phyloP scores from a whole-genome alignment of 2,329 filamentous ascomycete species.

The Niveomyces coronatus region DNA sequence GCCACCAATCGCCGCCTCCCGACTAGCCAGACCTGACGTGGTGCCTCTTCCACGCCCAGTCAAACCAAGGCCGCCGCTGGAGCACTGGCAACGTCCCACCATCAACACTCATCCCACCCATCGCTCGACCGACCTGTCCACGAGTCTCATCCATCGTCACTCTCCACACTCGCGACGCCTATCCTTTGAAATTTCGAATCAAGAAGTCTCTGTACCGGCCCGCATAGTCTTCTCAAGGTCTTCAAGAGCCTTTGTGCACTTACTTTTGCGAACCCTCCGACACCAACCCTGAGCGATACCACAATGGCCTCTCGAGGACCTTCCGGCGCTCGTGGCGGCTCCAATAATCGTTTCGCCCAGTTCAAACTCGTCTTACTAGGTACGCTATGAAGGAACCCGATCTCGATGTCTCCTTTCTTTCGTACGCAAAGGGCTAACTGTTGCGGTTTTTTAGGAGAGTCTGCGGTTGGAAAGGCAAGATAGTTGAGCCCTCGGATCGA shows the following conservation, averaged over 20 bases:
- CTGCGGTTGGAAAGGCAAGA: conserved; percentile 83
- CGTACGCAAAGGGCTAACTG: conserved; percentile 25
- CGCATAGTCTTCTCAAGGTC: not conserved
- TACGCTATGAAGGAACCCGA: conserved; percentile 37
- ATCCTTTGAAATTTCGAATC: not conserved
- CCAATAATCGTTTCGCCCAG: conserved; percentile 87
- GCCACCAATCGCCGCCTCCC: conserved; percentile 8
- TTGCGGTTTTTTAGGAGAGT: conserved; percentile 63
- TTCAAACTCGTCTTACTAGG: conserved; percentile 97
- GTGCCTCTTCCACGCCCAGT: conserved; percentile 5
- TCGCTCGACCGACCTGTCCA: not conserved
- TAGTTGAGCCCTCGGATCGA: not conserved
- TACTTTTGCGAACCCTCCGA: conserved; percentile 13
- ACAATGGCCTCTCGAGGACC: conserved; percentile 78
- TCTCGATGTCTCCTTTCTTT: not conserved
- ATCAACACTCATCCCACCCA: conserved; percentile 4
- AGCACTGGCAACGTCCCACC: conserved; percentile 6
- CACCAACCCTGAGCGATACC: conserved; percentile 17
- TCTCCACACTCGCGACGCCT: not conserved
- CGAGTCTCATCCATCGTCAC: not conserved
- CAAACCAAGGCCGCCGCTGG: conserved; percentile 1
- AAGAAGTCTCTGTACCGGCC: not conserved
- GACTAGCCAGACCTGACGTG: conserved; percentile 8
- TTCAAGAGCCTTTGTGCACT: conserved; percentile 3
- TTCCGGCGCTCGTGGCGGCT: conserved; percentile 47